Percentiles rank a stretch among this genome's conserved stretches.
Conservation (phyloP, 106 monocot species). For the Allium fistulosum region DNA sequence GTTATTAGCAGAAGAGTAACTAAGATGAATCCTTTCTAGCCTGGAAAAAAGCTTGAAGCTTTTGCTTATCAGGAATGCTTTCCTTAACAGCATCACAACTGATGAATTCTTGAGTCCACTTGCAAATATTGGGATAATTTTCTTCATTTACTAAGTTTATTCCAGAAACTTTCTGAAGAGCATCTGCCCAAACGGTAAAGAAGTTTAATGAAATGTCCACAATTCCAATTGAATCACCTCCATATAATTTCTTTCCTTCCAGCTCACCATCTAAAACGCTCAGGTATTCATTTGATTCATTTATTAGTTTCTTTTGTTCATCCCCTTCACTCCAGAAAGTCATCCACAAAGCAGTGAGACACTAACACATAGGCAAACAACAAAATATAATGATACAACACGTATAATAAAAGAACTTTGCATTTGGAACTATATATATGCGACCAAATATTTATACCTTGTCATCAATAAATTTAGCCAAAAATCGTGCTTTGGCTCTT, state of each 20-base stretch:
- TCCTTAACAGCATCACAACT: background rate
- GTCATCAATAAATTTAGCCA: slow-evolving; percentile 10
- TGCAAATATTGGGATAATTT: background rate
- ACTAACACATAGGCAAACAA: background rate
- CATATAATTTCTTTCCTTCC: background rate
- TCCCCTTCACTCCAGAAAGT: background rate
- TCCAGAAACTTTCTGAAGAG: background rate
- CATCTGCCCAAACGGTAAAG: background rate
- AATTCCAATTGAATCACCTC: background rate
- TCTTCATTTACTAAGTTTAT: background rate
- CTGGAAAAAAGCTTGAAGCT: background rate
- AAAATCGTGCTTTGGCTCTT: slow-evolving; percentile 3
- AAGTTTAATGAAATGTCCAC: background rate
- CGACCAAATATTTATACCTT: slow-evolving; percentile 1
- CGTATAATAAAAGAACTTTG: background rate
- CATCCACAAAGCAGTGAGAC: background rate
- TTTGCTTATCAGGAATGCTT: background rate
- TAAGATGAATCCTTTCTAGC: background rate
- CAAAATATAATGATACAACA: background rate
- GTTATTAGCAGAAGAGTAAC: no score
- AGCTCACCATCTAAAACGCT: background rate
- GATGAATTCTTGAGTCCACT: background rate
- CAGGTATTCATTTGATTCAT: background rate
- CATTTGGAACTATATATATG: background rate
- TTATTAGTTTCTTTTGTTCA: background rate